Percentiles rank a stretch among this genome's conserved stretches.
phyloP scores from a whole-genome alignment of 352 stramenopile genomes.

The Phytopythium mirpurense region DNA sequence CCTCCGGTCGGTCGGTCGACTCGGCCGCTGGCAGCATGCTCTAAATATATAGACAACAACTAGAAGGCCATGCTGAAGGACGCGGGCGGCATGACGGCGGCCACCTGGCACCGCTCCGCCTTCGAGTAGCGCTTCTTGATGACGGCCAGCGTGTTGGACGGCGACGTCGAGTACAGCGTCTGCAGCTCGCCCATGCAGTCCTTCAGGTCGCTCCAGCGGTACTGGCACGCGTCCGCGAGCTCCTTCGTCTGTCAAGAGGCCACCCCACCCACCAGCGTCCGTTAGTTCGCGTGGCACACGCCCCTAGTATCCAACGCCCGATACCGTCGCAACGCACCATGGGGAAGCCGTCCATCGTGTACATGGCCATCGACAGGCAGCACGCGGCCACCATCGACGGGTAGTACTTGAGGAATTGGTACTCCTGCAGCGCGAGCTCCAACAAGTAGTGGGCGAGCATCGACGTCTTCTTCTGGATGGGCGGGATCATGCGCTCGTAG shows the following conservation, averaged over 20 bases:
- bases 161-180: slow-evolving; percentile 74
- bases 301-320: background rate
- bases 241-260: slow-evolving; percentile 53
- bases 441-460: slow-evolving; percentile 88
- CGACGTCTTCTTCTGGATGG: slow-evolving; percentile 78
- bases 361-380: slow-evolving; percentile 85
- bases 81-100: slow-evolving; percentile 57
- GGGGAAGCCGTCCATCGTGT: slow-evolving; percentile 72
- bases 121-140: slow-evolving; percentile 90
- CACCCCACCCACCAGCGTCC: background rate
- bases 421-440: slow-evolving; percentile 85
- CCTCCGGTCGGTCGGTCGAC: background rate
- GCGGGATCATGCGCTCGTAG: slow-evolving; percentile 83
- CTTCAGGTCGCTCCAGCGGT: slow-evolving; percentile 71
- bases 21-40: slow-evolving; percentile 8
- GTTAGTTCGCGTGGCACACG: background rate
- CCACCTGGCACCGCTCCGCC: slow-evolving; percentile 74
- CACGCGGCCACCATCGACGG: slow-evolving; percentile 83
- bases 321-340: slow-evolving; percentile 38
- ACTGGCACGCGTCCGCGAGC: slow-evolving; percentile 72
- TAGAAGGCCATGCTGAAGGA: slow-evolving; percentile 85
- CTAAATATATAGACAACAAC: slow-evolving; percentile 50
- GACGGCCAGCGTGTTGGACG: slow-evolving; percentile 77
- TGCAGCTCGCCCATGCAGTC: slow-evolving; percentile 81
- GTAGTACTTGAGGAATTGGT: slow-evolving; percentile 82